These are phyloP conservation scores for Asterionellopsis glacialis DNA, from an alignment of 108 stramenopile genomes.

Conservation along the genomic window DNA sequence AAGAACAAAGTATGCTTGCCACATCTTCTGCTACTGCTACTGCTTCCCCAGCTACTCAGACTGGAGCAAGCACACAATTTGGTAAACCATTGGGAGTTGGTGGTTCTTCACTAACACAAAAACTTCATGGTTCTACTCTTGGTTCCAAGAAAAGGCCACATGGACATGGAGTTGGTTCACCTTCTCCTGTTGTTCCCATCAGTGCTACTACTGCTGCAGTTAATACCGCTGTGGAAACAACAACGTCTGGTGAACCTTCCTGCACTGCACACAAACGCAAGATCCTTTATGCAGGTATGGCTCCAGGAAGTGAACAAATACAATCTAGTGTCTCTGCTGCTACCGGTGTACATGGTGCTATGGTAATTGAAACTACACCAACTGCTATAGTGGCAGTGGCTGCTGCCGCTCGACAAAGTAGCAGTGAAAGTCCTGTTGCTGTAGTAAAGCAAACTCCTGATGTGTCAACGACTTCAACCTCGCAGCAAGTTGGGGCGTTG, in stretches of 20 bases:
- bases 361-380: slow-evolving; percentile 24
- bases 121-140: slow-evolving; percentile 57
- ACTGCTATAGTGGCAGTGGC: slow-evolving; percentile 2
- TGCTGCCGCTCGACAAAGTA: background rate
- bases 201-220: slow-evolving; percentile 2
- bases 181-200: background rate
- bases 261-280: slow-evolving; percentile 15
- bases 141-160: slow-evolving; percentile 32
- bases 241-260: background rate
- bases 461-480: no score
- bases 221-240: slow-evolving; percentile 5
- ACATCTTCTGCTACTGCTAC: no score
- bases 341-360: slow-evolving; percentile 53
- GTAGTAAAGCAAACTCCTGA: no score
- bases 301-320: slow-evolving; percentile 66
- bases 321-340: slow-evolving; percentile 59
- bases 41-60: slow-evolving; percentile 1
- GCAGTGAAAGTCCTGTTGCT: no score
- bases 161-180: slow-evolving; percentile 35
- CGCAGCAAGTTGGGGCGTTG: no score
- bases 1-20: slow-evolving; percentile 14
- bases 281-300: slow-evolving; percentile 77
- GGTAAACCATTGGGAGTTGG: slow-evolving; percentile 49
- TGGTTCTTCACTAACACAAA: slow-evolving; percentile 55
- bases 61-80: slow-evolving; percentile 41